Conservation (phyloP, 805 yeast species). For the Yamadazyma philogaea region DNA sequence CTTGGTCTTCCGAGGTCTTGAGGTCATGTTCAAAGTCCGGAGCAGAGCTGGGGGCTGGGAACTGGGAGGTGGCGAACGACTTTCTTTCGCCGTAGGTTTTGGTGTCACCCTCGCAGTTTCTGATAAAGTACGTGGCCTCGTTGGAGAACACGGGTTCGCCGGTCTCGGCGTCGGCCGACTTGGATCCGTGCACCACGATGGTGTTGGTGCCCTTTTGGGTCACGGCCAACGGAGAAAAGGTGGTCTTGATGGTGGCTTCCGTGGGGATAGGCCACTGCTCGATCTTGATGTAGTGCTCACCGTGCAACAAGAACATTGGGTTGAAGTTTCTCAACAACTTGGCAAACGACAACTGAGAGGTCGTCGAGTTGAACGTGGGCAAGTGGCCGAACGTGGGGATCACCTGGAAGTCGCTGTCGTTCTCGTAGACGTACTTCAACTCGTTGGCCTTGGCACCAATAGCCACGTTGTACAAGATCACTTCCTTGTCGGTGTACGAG, state of each 20-base stretch:
- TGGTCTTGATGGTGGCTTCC: constrained; percentile 59
- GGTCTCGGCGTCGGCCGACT: constrained; percentile 62
- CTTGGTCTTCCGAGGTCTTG: constrained; percentile 67
- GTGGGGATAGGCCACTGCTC: constrained; percentile 77
- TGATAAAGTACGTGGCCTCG: constrained; percentile 79
- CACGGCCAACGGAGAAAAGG: constrained; percentile 65
- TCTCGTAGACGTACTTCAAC: constrained; percentile 76
- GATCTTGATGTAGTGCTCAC: constrained; percentile 87
- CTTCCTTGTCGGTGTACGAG: constrained; percentile 62
- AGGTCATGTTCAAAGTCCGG: constrained; percentile 68
- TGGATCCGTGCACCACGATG: constrained; percentile 67
- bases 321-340: constrained; percentile 74
- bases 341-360: constrained; percentile 55
- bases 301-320: constrained; percentile 87
- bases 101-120: constrained; percentile 65
- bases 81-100: constrained; percentile 47
- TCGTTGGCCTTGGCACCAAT: constrained; percentile 81
- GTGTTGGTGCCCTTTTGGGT: constrained; percentile 86
- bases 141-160: constrained; percentile 74
- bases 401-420: constrained; percentile 71
- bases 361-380: constrained; percentile 68
- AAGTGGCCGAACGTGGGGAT: constrained; percentile 89
- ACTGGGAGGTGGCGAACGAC: constrained; percentile 59
- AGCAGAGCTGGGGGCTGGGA: constrained; percentile 55
- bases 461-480: constrained; percentile 82